Evolutionary conservation across 441 rosid genomes (phyloP).

Genomic region (Pelargonium cotyledonis): DNA sequence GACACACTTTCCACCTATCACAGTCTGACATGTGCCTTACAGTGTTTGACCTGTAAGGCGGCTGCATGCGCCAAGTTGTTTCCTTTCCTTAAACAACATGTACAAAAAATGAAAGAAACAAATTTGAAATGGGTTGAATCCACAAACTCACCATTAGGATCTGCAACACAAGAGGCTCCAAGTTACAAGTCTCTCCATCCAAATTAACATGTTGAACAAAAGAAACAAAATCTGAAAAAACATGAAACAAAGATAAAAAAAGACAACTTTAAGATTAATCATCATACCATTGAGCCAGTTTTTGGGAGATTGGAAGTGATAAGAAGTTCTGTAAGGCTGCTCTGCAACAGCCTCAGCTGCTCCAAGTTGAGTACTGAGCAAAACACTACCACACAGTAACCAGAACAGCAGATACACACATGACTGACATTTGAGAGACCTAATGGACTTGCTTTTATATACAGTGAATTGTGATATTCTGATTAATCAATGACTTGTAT

Average conservation of each 20-base stretch:
- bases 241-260: conserved; percentile 4
- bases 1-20: no score
- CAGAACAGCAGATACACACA: conserved; percentile 11
- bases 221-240: conserved; percentile 1
- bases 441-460: background rate
- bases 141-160: conserved; percentile 52
- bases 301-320: conserved; percentile 50
- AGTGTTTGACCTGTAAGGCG: no score
- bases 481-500: background rate
- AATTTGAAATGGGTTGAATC: background rate
- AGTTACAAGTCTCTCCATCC: conserved; percentile 15
- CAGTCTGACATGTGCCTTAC: no score
- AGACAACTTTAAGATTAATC: background rate
- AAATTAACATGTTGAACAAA: background rate
- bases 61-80: no score
- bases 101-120: background rate
- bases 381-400: conserved; percentile 18
- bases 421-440: background rate
- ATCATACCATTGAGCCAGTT: conserved; percentile 58
- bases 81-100: background rate
- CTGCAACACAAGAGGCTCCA: conserved; percentile 27
- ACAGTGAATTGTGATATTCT: background rate
- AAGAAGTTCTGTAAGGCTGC: conserved; percentile 41
- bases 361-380: conserved; percentile 15
- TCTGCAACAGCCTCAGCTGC: conserved; percentile 13